phyloP scores from a whole-genome alignment of 352 stramenopile genomes.

The Blastocystis sp. region DNA sequence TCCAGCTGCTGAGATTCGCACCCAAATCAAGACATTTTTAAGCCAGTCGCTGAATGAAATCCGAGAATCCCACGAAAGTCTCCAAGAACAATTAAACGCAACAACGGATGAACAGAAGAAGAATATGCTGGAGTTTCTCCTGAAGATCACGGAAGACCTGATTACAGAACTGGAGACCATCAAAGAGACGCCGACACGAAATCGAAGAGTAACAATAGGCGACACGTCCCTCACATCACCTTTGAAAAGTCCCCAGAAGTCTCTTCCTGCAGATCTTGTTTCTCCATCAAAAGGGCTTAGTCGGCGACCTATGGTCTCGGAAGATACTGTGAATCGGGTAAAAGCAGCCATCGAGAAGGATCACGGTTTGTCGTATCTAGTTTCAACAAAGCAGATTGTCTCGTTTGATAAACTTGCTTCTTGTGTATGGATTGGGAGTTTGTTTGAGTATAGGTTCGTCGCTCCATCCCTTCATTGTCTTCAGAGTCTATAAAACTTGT shows the following conservation, averaged over 20 bases:
- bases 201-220: neutral
- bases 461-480: neutral
- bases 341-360: constrained; percentile 26
- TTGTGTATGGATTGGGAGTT: neutral
- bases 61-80: neutral
- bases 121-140: neutral
- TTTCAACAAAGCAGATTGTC: constrained; percentile 10
- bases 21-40: neutral
- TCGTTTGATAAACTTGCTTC: constrained; percentile 2
- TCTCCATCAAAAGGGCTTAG: neutral
- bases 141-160: neutral
- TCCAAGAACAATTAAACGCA: neutral
- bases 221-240: neutral
- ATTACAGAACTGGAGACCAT: neutral
- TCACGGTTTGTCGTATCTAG: neutral
- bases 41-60: neutral
- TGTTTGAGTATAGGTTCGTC: neutral
- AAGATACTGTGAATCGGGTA: neutral
- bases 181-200: neutral
- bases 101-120: neutral
- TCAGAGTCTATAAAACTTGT: neutral
- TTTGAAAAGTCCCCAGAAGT: neutral
- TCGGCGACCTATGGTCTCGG: neutral
- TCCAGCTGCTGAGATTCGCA: neutral
- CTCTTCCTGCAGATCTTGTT: neutral